Percentiles rank a stretch among this genome's conserved stretches.
Conservation (phyloP, 805 yeast species). For the Lipomyces kockii region DNA sequence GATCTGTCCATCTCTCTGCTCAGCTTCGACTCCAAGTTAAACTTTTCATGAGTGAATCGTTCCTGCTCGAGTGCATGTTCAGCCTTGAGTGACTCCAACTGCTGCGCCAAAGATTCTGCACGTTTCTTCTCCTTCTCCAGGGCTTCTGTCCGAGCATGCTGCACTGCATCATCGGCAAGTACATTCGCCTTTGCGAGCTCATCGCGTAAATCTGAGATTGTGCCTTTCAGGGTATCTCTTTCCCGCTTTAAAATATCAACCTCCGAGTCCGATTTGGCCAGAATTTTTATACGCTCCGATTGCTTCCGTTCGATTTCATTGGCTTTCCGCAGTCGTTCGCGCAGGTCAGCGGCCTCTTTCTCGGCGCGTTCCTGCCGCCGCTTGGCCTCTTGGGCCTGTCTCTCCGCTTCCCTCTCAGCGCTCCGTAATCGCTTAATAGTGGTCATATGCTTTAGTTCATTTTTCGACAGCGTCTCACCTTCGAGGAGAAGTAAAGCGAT, state of each 20-base stretch:
- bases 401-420: slow-evolving; percentile 51
- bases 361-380: slow-evolving; percentile 43
- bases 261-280: slow-evolving; percentile 36
- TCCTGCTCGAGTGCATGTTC: slow-evolving; percentile 46
- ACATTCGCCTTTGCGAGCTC: slow-evolving; percentile 41
- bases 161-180: slow-evolving; percentile 40
- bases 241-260: slow-evolving; percentile 36
- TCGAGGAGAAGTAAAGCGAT: slow-evolving; percentile 72
- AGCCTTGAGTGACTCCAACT: slow-evolving; percentile 44
- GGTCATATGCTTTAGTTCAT: slow-evolving; percentile 70
- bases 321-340: slow-evolving; percentile 38
- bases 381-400: slow-evolving; percentile 41
- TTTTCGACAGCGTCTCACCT: slow-evolving; percentile 71
- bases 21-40: slow-evolving; percentile 40
- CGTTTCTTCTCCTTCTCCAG: slow-evolving; percentile 40
- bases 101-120: slow-evolving; percentile 40
- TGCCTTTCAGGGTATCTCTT: slow-evolving; percentile 29
- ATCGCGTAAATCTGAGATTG: slow-evolving; percentile 37
- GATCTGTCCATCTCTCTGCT: slow-evolving; percentile 44
- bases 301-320: slow-evolving; percentile 38
- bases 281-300: slow-evolving; percentile 38
- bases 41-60: slow-evolving; percentile 43
- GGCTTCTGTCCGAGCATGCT: slow-evolving; percentile 42
- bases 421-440: slow-evolving; percentile 65
- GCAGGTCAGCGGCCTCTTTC: slow-evolving; percentile 51